These are phyloP conservation scores for Coemansia sp. DNA, from an alignment of 192 early-diverging fungal species.

Conservation along the genomic window DNA sequence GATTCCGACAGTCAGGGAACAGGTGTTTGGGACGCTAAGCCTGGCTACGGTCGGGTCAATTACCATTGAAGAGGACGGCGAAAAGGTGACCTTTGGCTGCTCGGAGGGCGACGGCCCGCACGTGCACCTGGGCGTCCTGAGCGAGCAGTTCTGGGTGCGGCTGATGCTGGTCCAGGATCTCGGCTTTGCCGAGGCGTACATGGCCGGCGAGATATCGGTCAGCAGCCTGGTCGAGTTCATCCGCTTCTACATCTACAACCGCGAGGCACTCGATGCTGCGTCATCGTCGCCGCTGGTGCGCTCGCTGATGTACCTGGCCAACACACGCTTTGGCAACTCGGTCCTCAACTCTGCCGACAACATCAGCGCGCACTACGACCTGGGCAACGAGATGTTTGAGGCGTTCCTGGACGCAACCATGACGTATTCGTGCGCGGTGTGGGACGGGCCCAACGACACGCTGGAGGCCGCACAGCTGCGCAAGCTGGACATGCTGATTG, in stretches of 20 bases:
- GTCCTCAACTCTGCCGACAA: conserved; percentile 56
- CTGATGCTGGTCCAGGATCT: conserved; percentile 45
- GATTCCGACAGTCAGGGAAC: conserved; percentile 18
- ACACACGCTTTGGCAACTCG: conserved; percentile 59
- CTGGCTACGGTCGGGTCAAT: conserved; percentile 32
- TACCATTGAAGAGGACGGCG: conserved; percentile 31
- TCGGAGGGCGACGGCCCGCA: conserved; percentile 16
- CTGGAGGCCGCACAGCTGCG: conserved; percentile 59
- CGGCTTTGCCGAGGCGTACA: conserved; percentile 70
- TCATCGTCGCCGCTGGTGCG: conserved; percentile 50
- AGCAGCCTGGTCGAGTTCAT: conserved; percentile 54
- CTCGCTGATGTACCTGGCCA: conserved; percentile 51
- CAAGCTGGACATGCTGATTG: conserved; percentile 58
- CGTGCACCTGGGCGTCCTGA: conserved; percentile 48
- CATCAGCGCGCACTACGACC: conserved; percentile 68
- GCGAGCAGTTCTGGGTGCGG: conserved; percentile 60
- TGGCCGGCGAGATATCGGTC: conserved; percentile 56
- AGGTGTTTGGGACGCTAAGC: conserved; percentile 27
- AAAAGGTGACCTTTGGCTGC: conserved; percentile 41
- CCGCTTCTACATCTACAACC: conserved; percentile 55
- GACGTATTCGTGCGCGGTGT: conserved; percentile 72
- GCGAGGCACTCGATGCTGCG: conserved; percentile 41
- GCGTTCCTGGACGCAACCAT: conserved; percentile 60
- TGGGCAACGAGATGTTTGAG: conserved; percentile 71
- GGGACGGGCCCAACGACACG: conserved; percentile 50